These are phyloP conservation scores for Pilatotrama ljubarskyi DNA, from an alignment of 768 basidiomycete species.

Conservation along the genomic window DNA sequence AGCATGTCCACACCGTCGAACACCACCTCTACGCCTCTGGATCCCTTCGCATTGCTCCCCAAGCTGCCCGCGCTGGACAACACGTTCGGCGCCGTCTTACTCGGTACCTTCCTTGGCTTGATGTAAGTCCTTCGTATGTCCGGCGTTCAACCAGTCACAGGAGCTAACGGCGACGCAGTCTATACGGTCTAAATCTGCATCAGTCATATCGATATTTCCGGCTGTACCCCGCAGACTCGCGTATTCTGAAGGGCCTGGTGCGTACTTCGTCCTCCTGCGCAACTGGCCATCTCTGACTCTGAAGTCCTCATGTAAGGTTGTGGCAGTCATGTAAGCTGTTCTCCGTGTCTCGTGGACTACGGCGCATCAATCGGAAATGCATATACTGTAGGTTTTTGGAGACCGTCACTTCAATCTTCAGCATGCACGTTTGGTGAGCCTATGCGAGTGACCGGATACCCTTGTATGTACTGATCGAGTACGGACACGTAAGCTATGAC, in stretches of 20 bases:
- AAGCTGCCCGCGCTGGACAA: not conserved
- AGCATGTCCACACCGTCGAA: too few relatives aligned
- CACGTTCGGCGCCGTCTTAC: not conserved
- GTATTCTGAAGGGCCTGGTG: not conserved
- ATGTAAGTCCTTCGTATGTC: not conserved
- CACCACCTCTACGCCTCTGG: not conserved
- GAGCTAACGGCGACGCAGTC: not conserved
- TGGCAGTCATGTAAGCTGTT: not conserved
- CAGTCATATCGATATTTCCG: conserved; percentile 5
- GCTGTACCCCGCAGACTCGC: not conserved
- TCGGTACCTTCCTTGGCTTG: not conserved
- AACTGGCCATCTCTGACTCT: not conserved
- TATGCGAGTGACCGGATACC: not conserved
- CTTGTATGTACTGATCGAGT: not conserved
- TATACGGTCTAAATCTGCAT: conserved; percentile 1
- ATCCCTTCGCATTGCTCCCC: not conserved
- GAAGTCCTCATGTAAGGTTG: not conserved
- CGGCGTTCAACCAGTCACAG: too few relatives aligned
- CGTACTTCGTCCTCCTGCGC: not conserved
- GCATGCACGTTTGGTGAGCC: conserved; percentile 1
- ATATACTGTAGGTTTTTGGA: not conserved
- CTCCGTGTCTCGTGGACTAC: not conserved
- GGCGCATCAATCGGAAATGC: not conserved
- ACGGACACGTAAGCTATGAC: not conserved
- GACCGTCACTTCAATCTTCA: not conserved